Conservation (phyloP, 805 yeast genomes). For the Nakazawaea siamensis region DNA sequence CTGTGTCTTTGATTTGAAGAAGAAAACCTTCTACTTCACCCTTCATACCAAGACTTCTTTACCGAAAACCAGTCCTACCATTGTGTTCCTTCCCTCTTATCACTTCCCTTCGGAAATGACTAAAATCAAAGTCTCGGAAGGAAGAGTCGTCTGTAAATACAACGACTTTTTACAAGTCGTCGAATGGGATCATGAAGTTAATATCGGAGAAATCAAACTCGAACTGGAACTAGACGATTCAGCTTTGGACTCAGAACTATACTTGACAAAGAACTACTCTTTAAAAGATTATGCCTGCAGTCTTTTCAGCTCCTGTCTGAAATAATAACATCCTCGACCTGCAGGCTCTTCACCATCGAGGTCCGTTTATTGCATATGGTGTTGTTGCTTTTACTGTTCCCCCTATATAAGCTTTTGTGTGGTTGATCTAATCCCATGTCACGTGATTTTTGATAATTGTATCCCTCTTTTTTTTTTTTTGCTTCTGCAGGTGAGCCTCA, state of each 20-base stretch:
- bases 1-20: conserved; percentile 52
- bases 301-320: conserved; percentile 11
- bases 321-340: conserved; percentile 14
- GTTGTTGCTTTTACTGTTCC: conserved; percentile 12
- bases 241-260: too few relatives aligned
- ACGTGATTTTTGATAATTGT: not conserved
- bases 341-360: conserved; percentile 21
- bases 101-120: conserved; percentile 53
- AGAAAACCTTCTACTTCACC: conserved; percentile 37
- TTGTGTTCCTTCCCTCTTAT: conserved; percentile 61
- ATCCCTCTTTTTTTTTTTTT: conserved; percentile 1
- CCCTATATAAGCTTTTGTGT: conserved; percentile 3
- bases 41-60: conserved; percentile 26
- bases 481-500: too few relatives aligned
- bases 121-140: conserved; percentile 45
- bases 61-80: conserved; percentile 33
- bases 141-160: conserved; percentile 36
- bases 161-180: conserved; percentile 45
- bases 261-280: conserved; percentile 5
- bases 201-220: conserved; percentile 17
- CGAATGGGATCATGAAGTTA: conserved; percentile 59
- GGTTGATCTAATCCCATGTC: not conserved
- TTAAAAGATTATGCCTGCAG: conserved; percentile 29
- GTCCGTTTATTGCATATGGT: conserved; percentile 13
- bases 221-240: conserved; percentile 12